Evolutionary conservation across 2,329 filamentous ascomycete species (phyloP).

Genomic region (Myriosclerotinia duriaeana): DNA sequence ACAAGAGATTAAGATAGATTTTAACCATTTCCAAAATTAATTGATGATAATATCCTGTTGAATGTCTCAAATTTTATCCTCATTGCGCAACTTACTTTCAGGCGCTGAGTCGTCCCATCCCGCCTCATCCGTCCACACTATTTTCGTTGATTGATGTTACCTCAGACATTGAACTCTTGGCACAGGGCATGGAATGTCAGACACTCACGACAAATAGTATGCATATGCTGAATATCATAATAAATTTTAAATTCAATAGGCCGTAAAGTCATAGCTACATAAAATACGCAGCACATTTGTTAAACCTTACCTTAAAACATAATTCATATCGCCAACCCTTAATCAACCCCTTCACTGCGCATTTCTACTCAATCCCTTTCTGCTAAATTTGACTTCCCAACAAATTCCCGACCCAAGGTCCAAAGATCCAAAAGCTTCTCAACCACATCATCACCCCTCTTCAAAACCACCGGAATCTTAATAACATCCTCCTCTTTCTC

Average conservation of each 20-base stretch:
- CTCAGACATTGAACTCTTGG: too few species aligned
- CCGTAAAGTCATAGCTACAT: not conserved
- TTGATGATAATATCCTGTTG: not conserved
- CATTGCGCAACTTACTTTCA: too few species aligned
- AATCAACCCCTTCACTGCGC: not conserved
- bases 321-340: not conserved
- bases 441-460: conserved; percentile 29
- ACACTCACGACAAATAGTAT: not conserved
- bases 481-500: conserved; percentile 26
- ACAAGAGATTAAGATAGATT: not conserved
- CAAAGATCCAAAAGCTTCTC: conserved; percentile 29
- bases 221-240: not conserved
- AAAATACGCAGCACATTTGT: not conserved
- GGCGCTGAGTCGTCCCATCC: too few species aligned
- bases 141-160: too few species aligned
- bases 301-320: not conserved
- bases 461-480: conserved; percentile 25
- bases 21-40: not conserved
- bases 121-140: too few species aligned
- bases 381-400: not conserved
- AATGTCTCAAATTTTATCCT: not conserved
- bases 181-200: too few species aligned
- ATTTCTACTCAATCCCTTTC: not conserved
- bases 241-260: not conserved
- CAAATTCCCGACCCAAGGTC: conserved; percentile 18